Conservation (phyloP, 2,329 filamentous ascomycete genomes). For the Coniella lustricola region DNA sequence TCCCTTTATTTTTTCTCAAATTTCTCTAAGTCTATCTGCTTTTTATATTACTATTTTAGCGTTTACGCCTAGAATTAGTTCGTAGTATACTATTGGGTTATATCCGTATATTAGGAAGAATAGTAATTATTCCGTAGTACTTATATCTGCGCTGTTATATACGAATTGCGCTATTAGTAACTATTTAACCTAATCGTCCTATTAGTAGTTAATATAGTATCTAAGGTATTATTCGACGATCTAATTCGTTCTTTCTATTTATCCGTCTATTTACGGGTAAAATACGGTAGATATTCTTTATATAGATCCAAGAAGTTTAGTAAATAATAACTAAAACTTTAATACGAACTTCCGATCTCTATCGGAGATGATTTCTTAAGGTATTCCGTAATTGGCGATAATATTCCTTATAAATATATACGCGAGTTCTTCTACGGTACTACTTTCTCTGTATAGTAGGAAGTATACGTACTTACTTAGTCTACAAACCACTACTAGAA, state of each 20-base stretch:
- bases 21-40: background rate
- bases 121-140: constrained; percentile 9
- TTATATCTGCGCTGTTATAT: constrained; percentile 13
- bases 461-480: constrained; percentile 14
- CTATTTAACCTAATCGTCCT: constrained; percentile 16
- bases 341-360: background rate
- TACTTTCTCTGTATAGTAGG: constrained; percentile 2
- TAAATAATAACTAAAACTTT: constrained; percentile 4
- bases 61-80: background rate
- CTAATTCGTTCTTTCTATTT: constrained; percentile 13
- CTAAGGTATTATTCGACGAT: constrained; percentile 11
- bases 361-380: constrained; percentile 3
- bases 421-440: constrained; percentile 2
- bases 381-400: background rate
- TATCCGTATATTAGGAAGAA: constrained; percentile 16
- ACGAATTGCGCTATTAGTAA: constrained; percentile 14
- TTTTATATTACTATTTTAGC: background rate
- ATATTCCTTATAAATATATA: constrained; percentile 3
- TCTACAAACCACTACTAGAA: constrained; percentile 6
- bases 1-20: background rate
- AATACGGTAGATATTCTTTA: constrained; percentile 3
- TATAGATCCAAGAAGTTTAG: constrained; percentile 2
- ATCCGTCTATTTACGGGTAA: constrained; percentile 12
- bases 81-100: constrained; percentile 2
- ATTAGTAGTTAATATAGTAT: constrained; percentile 8